Evolutionary conservation across 371 early-diverging fungal genomes (phyloP), one percentile per base, ranked within the genome.

Genomic region (Mortierella sp.): DNA sequence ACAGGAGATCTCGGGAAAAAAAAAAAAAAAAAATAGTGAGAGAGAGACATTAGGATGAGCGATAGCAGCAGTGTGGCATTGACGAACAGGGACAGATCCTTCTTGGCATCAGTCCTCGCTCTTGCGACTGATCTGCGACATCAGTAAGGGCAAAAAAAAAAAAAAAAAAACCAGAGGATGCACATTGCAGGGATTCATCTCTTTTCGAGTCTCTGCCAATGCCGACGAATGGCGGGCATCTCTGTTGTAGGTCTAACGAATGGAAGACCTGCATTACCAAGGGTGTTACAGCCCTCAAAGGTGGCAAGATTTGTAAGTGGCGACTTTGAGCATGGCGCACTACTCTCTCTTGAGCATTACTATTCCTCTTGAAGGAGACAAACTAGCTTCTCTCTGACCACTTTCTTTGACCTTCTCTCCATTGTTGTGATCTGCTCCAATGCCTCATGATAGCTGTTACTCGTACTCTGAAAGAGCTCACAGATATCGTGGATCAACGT

Each of bases 81-180:
- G 45, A 75, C 66, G 7, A 75, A 60, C 56, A 75, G 60, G 57
- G 77, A 72, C 55, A 68, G 68, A 48, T 72, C 71, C 25, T 76
- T 68, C 50, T 51, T 76, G 16, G 72, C 69, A n/a, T 29, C 19
- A n/a, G 48, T 52, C 1, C 47, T 76, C 47, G 58, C 72, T 2
- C 55, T 61, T 43, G 68, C 77, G 3, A 68, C 69, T 5, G 77
- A 72, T 44, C 68, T 76, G 37, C 66, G 77, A 12, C 77, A 76
- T 57, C 57, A 68, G 77, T 76, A 76, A 58, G 37, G 9, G 37
- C 5, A 37, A 37, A 37, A 9, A 37, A 37, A 37, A 37, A 37
- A 9, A 37, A 9, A 37, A 37, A 37, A 9, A 37, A 37, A 37
- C 37, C 37, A 37, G 9, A 37, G 9, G 9, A 9, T 37, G 37